These are phyloP conservation scores for Rhazya stricta DNA, from an alignment of 257 asterid species.

Conservation along the genomic window DNA sequence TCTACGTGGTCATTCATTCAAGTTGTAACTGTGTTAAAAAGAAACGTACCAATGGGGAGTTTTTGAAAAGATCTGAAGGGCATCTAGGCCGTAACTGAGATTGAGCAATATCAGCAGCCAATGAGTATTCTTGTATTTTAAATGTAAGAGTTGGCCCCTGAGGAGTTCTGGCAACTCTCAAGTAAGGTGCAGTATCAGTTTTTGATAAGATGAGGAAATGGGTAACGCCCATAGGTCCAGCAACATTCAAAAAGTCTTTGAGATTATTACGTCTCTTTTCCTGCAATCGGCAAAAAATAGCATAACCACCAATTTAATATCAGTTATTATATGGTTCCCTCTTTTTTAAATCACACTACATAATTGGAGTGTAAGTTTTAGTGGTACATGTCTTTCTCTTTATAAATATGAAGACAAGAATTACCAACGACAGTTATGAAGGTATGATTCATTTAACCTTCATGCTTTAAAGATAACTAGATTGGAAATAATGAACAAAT, in stretches of 20 bases:
- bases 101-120: conserved; percentile 71
- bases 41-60: conserved; percentile 72
- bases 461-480: background rate
- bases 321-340: background rate
- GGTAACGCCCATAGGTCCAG: conserved; percentile 91
- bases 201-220: conserved; percentile 86
- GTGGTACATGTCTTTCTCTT: background rate
- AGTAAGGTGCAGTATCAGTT: conserved; percentile 63
- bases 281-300: conserved; percentile 29
- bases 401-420: background rate
- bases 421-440: background rate
- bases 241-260: conserved; percentile 73
- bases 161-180: conserved; percentile 78
- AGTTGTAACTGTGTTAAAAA: background rate
- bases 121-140: conserved; percentile 69
- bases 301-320: background rate
- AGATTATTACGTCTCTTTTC: conserved; percentile 81
- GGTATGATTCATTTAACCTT: background rate
- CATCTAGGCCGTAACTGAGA: conserved; percentile 81
- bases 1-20: conserved; percentile 5
- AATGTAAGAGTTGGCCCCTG: conserved; percentile 96
- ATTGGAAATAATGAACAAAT: background rate
- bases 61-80: conserved; percentile 68
- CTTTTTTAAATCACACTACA: background rate
- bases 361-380: background rate